phyloP scores from a whole-genome alignment of 148 eudicot species.

The Silene uniflora region DNA sequence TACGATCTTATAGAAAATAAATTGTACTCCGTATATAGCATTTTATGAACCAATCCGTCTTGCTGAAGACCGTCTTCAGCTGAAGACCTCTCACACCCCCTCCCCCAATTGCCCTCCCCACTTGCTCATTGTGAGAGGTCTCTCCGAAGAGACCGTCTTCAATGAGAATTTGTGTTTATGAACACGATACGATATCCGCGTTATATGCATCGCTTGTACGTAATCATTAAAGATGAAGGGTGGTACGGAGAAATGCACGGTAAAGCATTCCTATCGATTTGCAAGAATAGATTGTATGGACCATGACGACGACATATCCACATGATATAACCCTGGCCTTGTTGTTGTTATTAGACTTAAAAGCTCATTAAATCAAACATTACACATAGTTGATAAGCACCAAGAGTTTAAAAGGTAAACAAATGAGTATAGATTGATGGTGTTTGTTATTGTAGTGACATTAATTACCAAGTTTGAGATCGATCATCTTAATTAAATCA shows the following conservation, averaged over 20 bases:
- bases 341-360: background rate
- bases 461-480: background rate
- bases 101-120: no score
- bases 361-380: background rate
- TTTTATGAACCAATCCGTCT: no score
- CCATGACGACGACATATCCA: background rate
- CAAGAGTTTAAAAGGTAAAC: no score
- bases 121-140: no score
- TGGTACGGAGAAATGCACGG: slow-evolving; percentile 28
- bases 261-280: background rate
- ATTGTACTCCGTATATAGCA: no score
- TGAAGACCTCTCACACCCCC: no score
- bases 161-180: no score
- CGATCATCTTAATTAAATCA: no score
- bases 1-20: no score
- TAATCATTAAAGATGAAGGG: background rate
- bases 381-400: background rate
- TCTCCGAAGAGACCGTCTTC: no score
- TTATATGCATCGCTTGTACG: background rate
- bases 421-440: background rate
- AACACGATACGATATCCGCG: no score
- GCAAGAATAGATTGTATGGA: background rate
- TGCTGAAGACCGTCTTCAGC: no score
- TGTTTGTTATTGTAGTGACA: background rate
- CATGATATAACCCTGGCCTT: slow-evolving; percentile 6